Percentiles rank a stretch among this genome's conserved stretches.
These are phyloP conservation scores for Bipolaris cookei DNA, from an alignment of 2,329 filamentous ascomycete genomes.

Conservation along the genomic window DNA sequence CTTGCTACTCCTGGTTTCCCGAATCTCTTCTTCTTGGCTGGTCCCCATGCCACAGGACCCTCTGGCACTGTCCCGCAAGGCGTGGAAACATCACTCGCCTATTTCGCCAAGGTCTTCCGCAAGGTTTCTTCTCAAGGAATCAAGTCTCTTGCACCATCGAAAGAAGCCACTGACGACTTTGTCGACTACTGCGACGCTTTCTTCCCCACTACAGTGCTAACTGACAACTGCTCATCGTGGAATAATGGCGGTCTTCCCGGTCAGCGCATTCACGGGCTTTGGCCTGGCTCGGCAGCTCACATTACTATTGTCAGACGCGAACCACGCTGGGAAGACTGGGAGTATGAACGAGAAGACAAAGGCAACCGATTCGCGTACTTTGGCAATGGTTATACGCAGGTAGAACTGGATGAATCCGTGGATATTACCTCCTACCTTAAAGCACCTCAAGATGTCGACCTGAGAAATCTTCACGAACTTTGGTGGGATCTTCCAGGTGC, in stretches of 20 bases:
- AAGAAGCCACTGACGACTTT: constrained; percentile 68
- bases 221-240: constrained; percentile 72
- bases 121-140: constrained; percentile 72
- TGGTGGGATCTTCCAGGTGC: constrained; percentile 60
- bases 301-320: constrained; percentile 64
- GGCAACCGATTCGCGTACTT: constrained; percentile 67
- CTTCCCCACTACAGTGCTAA: constrained; percentile 58
- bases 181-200: constrained; percentile 63
- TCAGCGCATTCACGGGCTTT: constrained; percentile 69
- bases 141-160: constrained; percentile 63
- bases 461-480: constrained; percentile 69
- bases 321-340: constrained; percentile 66
- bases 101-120: constrained; percentile 70
- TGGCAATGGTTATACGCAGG: constrained; percentile 69
- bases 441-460: constrained; percentile 62
- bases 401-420: constrained; percentile 61
- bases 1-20: constrained; percentile 69
- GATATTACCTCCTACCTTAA: constrained; percentile 71
- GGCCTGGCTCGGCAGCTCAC: constrained; percentile 71
- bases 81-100: constrained; percentile 70
- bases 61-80: constrained; percentile 71
- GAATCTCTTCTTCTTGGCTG: constrained; percentile 70
- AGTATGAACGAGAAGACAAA: constrained; percentile 57
- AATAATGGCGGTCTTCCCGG: constrained; percentile 69
- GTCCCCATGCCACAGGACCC: constrained; percentile 48